Evolutionary conservation across 2,329 filamentous ascomycete genomes (phyloP).

Genomic region (Diaporthe australafricana): DNA sequence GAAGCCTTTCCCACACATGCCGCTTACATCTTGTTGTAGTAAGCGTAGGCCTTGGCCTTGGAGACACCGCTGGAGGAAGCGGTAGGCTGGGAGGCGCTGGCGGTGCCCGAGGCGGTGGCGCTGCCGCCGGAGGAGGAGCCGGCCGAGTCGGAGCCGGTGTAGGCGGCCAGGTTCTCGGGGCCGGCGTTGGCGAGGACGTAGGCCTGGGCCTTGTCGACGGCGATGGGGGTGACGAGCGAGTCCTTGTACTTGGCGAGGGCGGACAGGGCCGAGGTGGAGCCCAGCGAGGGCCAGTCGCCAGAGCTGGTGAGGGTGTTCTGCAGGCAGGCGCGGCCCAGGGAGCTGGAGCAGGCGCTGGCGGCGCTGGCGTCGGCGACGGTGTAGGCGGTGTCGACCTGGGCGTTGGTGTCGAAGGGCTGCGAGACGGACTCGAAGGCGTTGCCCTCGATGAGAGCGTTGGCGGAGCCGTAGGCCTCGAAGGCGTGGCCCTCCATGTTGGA

Average conservation of each 20-base stretch:
- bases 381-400: slow-evolving; percentile 38
- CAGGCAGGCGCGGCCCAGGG: slow-evolving; percentile 62
- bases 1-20: not conserved
- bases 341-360: slow-evolving; percentile 54
- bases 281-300: slow-evolving; percentile 39
- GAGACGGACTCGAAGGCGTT: slow-evolving; percentile 68
- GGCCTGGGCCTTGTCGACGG: slow-evolving; percentile 25
- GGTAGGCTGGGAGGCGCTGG: not conserved
- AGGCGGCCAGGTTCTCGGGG: slow-evolving; percentile 26
- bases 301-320: slow-evolving; percentile 52
- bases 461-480: slow-evolving; percentile 61
- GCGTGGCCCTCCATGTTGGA: slow-evolving; percentile 65
- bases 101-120: not conserved
- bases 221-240: slow-evolving; percentile 29
- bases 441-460: slow-evolving; percentile 64
- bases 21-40: slow-evolving; percentile 13
- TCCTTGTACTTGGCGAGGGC: slow-evolving; percentile 33
- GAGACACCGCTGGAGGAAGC: not conserved
- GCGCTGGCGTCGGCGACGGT: slow-evolving; percentile 41
- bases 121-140: not conserved
- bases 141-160: slow-evolving; percentile 13
- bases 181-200: slow-evolving; percentile 32
- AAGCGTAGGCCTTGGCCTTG: not conserved
- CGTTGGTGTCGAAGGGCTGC: slow-evolving; percentile 50
- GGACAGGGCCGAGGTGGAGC: slow-evolving; percentile 27